phyloP scores from a whole-genome alignment of 495 filamentous ascomycete species.

The Margaritispora aquatica region DNA sequence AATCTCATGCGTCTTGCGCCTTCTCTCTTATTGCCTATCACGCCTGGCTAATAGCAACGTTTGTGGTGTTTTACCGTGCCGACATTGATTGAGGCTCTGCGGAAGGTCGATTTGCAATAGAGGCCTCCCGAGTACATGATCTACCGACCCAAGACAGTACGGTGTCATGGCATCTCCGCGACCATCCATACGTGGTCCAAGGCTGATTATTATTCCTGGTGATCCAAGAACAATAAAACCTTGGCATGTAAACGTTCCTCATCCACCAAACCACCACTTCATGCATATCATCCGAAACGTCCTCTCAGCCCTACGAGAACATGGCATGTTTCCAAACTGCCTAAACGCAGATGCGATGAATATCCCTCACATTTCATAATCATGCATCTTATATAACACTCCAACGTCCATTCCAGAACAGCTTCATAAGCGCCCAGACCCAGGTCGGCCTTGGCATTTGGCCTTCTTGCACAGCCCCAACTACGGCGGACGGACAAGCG shows the following conservation, averaged over 20 bases:
- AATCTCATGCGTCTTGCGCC: no score
- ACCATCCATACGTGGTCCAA: neutral
- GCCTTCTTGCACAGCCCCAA: conserved; percentile 9
- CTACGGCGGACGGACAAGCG: conserved; percentile 11
- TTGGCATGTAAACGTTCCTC: neutral
- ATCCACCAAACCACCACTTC: neutral
- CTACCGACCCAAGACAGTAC: neutral
- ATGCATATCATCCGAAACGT: neutral
- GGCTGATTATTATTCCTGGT: neutral
- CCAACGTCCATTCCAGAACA: neutral
- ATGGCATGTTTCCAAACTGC: neutral
- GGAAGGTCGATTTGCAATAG: no score
- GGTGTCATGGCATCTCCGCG: neutral
- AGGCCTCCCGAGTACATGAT: neutral
- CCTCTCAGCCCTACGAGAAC: neutral
- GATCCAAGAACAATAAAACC: neutral
- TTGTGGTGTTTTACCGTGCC: neutral
- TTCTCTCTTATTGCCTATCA: no score
- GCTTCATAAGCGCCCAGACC: conserved; percentile 10
- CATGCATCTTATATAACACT: neutral
- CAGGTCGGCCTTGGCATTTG: neutral
- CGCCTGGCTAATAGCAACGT: no score
- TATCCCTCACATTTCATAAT: neutral
- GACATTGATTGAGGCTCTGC: neutral
- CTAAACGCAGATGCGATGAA: neutral